Evolutionary conservation across 2,329 filamentous ascomycete species (phyloP).

Genomic region (Epichloe sylvatica): DNA sequence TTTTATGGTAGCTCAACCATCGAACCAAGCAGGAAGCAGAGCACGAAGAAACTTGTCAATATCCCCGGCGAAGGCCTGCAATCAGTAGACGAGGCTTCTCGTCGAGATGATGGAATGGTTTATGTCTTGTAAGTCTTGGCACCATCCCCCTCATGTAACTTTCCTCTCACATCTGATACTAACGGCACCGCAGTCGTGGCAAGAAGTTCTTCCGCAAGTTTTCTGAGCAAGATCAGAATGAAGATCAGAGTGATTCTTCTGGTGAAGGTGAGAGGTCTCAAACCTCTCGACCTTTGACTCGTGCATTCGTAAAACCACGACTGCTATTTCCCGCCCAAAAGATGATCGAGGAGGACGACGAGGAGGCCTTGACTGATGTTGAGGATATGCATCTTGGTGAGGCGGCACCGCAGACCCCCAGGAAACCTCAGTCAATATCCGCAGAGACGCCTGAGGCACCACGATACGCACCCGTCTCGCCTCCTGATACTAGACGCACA

Average conservation of each 20-base stretch:
- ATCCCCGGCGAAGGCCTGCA: conserved; percentile 44
- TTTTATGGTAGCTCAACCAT: conserved; percentile 43
- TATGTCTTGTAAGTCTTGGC: conserved; percentile 58
- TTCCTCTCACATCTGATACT: not conserved
- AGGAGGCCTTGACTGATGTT: conserved; percentile 46
- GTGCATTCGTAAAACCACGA: conserved; percentile 57
- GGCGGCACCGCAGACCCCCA: conserved; percentile 23
- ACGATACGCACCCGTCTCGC: conserved; percentile 43
- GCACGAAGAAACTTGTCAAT: conserved; percentile 40
- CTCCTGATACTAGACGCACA: conserved; percentile 46
- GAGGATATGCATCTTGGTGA: conserved; percentile 30
- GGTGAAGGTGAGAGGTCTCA: conserved; percentile 22
- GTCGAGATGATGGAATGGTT: conserved; percentile 57
- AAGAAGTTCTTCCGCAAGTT: conserved; percentile 67
- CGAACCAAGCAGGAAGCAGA: conserved; percentile 33
- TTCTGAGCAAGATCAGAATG: conserved; percentile 23
- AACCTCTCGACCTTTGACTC: conserved; percentile 38
- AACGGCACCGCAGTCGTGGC: conserved; percentile 45
- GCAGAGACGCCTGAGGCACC: conserved; percentile 39
- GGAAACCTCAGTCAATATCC: conserved; percentile 16
- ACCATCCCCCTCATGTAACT: not conserved
- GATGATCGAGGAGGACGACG: conserved; percentile 35
- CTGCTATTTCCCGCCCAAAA: conserved; percentile 51
- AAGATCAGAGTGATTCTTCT: conserved; percentile 18
- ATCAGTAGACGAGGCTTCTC: conserved; percentile 47